phyloP scores from a whole-genome alignment of 2,329 filamentous ascomycete genomes.

The Botrytis byssoidea region DNA sequence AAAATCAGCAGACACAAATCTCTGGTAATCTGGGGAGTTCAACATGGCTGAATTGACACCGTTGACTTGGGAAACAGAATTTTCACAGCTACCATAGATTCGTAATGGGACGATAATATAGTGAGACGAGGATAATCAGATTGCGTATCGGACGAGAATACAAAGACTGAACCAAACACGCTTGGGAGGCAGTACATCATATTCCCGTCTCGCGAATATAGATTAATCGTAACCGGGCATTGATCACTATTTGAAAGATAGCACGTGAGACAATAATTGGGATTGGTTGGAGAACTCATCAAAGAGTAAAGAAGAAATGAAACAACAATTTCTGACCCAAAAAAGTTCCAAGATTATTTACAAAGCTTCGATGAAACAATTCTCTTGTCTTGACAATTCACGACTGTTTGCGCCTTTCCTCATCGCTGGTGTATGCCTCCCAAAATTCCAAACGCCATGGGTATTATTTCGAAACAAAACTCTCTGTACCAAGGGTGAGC shows the following conservation, averaged over 20 bases:
- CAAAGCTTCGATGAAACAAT: background rate
- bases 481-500: background rate
- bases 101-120: background rate
- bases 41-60: rapidly evolving
- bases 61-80: background rate
- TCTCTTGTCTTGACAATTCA: background rate
- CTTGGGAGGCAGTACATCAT: background rate
- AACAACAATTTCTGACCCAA: background rate
- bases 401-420: background rate
- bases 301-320: background rate
- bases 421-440: background rate
- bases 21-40: too few relatives aligned
- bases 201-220: background rate
- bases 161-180: background rate
- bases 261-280: background rate
- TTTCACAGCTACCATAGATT: background rate
- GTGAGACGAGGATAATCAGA: background rate
- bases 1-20: background rate
- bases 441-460: background rate
- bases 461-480: too few relatives aligned
- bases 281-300: rapidly evolving
- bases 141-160: background rate
- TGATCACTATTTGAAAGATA: background rate
- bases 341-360: background rate
- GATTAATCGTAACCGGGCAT: background rate